These are phyloP conservation scores for Aspergillus vadensis DNA, from an alignment of 2,329 filamentous ascomycete species.

Conservation along the genomic window DNA sequence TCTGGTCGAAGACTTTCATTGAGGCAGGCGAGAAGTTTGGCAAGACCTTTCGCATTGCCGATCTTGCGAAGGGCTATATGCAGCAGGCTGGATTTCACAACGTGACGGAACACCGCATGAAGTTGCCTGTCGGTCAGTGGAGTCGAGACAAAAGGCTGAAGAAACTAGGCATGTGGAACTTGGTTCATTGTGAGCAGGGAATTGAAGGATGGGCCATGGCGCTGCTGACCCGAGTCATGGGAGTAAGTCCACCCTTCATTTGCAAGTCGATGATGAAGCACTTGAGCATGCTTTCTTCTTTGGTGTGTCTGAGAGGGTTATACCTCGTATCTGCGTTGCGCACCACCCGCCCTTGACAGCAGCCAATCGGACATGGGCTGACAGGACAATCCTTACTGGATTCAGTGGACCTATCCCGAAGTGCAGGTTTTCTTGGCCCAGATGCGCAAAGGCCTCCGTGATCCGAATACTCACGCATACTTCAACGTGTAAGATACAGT, in stretches of 20 bases:
- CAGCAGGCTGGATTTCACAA: constrained; percentile 32
- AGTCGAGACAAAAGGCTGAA: constrained; percentile 29
- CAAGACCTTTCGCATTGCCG: constrained; percentile 32
- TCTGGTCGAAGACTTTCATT: constrained; percentile 32
- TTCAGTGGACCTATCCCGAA: constrained; percentile 26
- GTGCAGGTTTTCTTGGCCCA: constrained; percentile 26
- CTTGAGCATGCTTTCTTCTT: not conserved
- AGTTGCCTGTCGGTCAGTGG: constrained; percentile 36
- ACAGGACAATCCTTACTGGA: constrained; percentile 2
- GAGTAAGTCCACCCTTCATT: constrained; percentile 21
- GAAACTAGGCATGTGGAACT: constrained; percentile 31
- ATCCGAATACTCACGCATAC: constrained; percentile 25
- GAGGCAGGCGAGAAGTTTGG: constrained; percentile 32
- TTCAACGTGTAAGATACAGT: constrained; percentile 25
- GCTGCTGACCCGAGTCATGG: constrained; percentile 32
- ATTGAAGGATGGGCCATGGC: constrained; percentile 37
- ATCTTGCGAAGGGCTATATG: constrained; percentile 28
- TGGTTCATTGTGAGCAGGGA: constrained; percentile 30
- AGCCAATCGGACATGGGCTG: not conserved
- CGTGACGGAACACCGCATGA: constrained; percentile 31
- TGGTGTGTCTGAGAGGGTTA: not conserved
- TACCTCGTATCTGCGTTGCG: not conserved
- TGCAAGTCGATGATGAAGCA: not conserved
- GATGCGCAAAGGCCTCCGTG: constrained; percentile 27
- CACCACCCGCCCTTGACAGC: not conserved